Conservation (phyloP, 2,329 filamentous ascomycete genomes). For the Corinectria fuckeliana region DNA sequence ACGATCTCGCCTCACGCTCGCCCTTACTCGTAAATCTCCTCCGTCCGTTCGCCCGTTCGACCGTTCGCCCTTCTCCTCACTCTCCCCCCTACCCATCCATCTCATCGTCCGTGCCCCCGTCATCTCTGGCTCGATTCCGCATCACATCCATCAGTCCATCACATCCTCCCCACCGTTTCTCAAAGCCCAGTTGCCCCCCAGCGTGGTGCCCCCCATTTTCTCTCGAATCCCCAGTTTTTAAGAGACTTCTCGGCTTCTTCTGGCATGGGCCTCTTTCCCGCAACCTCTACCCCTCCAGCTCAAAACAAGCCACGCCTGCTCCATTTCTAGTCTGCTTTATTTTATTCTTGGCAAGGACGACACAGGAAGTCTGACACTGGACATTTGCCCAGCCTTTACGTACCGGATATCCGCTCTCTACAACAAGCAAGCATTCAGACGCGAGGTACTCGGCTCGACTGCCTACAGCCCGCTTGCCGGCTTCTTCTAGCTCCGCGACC, state of each 20-base stretch:
- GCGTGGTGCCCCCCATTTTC: neutral
- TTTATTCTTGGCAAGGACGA: neutral
- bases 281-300: neutral
- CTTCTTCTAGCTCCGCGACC: conserved; percentile 26
- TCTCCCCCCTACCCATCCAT: neutral
- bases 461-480: conserved; percentile 20
- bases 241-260: neutral
- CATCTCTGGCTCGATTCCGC: conserved; percentile 7
- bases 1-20: conserved; percentile 16
- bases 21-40: conserved; percentile 22
- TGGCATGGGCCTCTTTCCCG: neutral
- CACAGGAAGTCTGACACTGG: neutral
- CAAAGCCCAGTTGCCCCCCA: too few relatives aligned
- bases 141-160: conserved; percentile 2
- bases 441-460: neutral
- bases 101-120: conserved; percentile 6
- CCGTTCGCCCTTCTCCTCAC: conserved; percentile 1
- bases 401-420: neutral
- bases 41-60: conserved; percentile 14
- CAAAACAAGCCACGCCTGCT: neutral
- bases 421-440: neutral
- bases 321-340: neutral
- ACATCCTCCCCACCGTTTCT: neutral
- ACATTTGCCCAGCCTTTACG: neutral
- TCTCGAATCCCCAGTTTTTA: neutral